Evolutionary conservation across 768 basidiomycete species (phyloP), one percentile per base, ranked within the genome.

Genomic region (Mycena metata): DNA sequence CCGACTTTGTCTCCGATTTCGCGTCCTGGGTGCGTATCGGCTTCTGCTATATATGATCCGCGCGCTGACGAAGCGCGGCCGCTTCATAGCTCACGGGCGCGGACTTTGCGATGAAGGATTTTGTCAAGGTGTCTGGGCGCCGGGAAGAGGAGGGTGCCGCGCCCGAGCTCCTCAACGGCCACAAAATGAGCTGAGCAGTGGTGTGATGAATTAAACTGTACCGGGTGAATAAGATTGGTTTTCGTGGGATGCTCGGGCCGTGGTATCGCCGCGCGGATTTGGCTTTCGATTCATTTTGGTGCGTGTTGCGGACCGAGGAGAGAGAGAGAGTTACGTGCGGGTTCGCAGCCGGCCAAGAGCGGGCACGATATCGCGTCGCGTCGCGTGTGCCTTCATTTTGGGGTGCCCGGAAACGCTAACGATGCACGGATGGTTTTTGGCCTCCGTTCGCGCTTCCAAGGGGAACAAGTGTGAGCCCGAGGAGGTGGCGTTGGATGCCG

Each of bases 1-100:
- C 94, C 9, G 93, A 90, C 75, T 95, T 90, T 77, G 57, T 89
- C 56, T 83, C 90, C 63, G 96, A 96, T 79, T 80, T 94, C 46
- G 81, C 82, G 10, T 92, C 95, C 82, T 91, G 90, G 90, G 94
- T 94, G 73, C 72, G 83, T 74, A 35, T 45, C 63, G 47, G 51
- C 42, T 23, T 58, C 60, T 23, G 26, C 58, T 24, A 55, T 51
- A n/a, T 65, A 57, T 50, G 54, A 63, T 66, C 49, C 65, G 56
- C 57, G 68, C 15, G 10, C 19, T 60, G 49, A 67, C 47, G 39
- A 19, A n/a, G 23, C 13, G 23, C 51, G 43, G 19, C n/a, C n/a
- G n/a, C 47, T 41, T 23, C 67, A 3, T 70, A 95, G 94, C 60
- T 90, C 26, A 81, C 91, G 8, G 79, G 85, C 51, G 92, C 94